Evolutionary conservation across 169 alveolate species (phyloP).

Genomic region (Eimeria praecox): DNA sequence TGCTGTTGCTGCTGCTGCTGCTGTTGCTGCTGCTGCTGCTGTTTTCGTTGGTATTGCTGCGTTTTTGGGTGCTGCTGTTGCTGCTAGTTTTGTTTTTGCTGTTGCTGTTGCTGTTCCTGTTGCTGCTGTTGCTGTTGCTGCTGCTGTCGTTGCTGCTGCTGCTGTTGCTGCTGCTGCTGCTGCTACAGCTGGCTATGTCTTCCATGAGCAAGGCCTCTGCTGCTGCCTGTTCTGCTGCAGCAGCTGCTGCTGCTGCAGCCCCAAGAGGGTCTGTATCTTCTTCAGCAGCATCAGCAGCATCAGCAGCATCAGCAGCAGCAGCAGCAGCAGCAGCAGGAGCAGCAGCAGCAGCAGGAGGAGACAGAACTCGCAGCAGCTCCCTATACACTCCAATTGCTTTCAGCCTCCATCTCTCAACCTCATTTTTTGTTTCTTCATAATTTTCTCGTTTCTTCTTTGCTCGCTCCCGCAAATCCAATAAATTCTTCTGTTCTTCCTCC

Average conservation of each 20-base stretch:
- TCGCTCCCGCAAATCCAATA: background rate
- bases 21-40: background rate
- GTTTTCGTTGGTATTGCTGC: too few species aligned
- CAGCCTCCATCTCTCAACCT: background rate
- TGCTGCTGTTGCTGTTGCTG: conserved; percentile 54
- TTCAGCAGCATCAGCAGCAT: background rate
- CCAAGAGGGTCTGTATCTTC: background rate
- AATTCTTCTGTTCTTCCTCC: background rate
- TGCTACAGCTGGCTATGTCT: background rate
- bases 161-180: background rate
- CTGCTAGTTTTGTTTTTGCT: background rate
- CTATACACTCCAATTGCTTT: conserved; percentile 19
- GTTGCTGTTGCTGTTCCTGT: conserved; percentile 42
- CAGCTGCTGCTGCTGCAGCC: too few species aligned
- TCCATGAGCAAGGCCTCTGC: background rate
- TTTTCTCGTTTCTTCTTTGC: background rate
- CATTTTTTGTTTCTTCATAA: background rate
- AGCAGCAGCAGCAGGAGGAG: conserved; percentile 5
- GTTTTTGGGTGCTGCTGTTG: background rate
- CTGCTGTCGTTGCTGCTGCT: background rate
- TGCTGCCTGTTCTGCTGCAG: background rate
- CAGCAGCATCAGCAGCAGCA: conserved; percentile 34
- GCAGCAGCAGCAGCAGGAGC: conserved; percentile 28
- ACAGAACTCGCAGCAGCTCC: conserved; percentile 43
- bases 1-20: conserved; percentile 6